Base-by-base conservation (phyloP, 805 yeast species). In the Barnettozyma salicaria region DNA sequence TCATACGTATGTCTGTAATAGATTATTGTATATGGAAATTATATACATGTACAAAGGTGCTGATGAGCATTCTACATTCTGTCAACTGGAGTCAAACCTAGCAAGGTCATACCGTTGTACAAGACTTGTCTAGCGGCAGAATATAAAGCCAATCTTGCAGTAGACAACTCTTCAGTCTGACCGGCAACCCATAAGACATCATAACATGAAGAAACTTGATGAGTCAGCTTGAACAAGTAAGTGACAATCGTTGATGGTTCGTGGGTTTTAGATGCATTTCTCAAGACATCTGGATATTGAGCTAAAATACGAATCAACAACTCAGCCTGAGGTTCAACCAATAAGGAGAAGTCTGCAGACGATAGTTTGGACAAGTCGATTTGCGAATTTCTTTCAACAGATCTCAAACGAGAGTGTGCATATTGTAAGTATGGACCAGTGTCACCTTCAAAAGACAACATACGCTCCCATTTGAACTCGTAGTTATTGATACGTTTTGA, bases 341-440 rank as follows among this genome's bases (percentile, higher is more conserved):
- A 68, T 49, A 83, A 66, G 21, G 73, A 65, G 53, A 66, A 72
- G 59, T 85, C 75, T 40, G 82, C 81, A 16, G 55, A 55, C 55
- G 70, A 61, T 36, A 69, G 63, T 19, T 64, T 68, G 16, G 63
- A 50, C 5, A 58, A 47, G 7, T 67, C 57, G 36, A 80, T 72
- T 20, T 63, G 66, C 16, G 95, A 76, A 52, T 85, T 86, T 69
- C 97, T 82, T 65, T 86, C 89, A 52, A 92, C 88, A 6, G 97
- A 88, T 65, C 94, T 77, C 59, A 92, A 77, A 65, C 98, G 85
- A 16, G 97, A 88, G 66, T 92, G 98, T 30, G 98, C 97, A 58
- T 92, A 92, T 65, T 92, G 98, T 60, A 92, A 74, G 67, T 92
- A 92, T 42, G 98, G 97, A 60, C 98, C 98, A 40, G 98, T 92